Evolutionary conservation across 2,329 filamentous ascomycete genomes (phyloP).

Genomic region (Neonectria neomacrospora): DNA sequence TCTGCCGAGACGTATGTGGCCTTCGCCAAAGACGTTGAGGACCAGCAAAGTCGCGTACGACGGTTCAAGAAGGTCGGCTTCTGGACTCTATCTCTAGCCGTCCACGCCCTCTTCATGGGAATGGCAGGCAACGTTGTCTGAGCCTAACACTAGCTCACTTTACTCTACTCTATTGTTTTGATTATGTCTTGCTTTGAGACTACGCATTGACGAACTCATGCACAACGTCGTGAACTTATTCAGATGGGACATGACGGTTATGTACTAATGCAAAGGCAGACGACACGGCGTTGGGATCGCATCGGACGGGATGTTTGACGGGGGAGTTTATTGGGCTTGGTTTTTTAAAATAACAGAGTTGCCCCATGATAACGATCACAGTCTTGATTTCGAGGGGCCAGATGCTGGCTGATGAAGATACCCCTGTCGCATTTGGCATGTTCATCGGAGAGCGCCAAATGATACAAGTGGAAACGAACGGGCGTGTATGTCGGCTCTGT

Average conservation of each 20-base stretch:
- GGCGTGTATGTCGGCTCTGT: slow-evolving; percentile 18
- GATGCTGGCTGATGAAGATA: slow-evolving; percentile 35
- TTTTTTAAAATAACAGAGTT: slow-evolving; percentile 13
- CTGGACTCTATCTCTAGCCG: slow-evolving; percentile 92
- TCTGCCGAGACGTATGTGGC: slow-evolving; percentile 95
- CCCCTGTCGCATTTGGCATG: slow-evolving; percentile 27
- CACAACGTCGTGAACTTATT: slow-evolving; percentile 32
- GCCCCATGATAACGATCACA: background rate
- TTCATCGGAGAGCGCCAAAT: slow-evolving; percentile 27
- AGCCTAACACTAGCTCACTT: slow-evolving; percentile 15
- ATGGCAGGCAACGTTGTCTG: slow-evolving; percentile 83
- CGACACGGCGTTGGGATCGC: slow-evolving; percentile 34
- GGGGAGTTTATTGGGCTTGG: slow-evolving; percentile 15
- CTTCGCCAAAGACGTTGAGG: slow-evolving; percentile 89
- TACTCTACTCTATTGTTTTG: slow-evolving; percentile 29
- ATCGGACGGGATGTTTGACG: slow-evolving; percentile 9
- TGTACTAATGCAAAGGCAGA: slow-evolving; percentile 30
- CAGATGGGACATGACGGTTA: slow-evolving; percentile 16
- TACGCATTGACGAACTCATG: slow-evolving; percentile 22
- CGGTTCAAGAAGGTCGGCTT: slow-evolving; percentile 95
- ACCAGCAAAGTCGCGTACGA: slow-evolving; percentile 85
- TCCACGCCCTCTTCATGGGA: slow-evolving; percentile 94
- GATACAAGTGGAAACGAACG: slow-evolving; percentile 26
- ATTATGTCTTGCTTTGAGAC: slow-evolving; percentile 8
- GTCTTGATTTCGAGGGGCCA: slow-evolving; percentile 9